Evolutionary conservation across 2,329 filamentous ascomycete genomes (phyloP), one percentile per base, ranked within the genome.

Genomic region (Pyrenochaeta sp.): DNA sequence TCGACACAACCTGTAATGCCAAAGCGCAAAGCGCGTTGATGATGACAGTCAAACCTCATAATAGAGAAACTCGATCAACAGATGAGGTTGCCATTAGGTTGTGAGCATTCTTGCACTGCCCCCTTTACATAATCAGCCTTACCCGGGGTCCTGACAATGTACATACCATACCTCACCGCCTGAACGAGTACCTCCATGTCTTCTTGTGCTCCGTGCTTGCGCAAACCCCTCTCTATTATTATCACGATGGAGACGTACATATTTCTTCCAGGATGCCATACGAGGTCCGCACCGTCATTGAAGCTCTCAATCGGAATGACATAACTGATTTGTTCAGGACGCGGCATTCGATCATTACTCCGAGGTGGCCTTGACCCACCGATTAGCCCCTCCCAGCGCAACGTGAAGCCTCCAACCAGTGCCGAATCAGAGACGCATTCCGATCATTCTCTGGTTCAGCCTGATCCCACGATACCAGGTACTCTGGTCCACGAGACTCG

Each of bases 51-150:
- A n/a, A n/a, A n/a, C n/a, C n/a, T n/a, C n/a, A 5, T 34, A 13
- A 34, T 34, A 22, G 31, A 4, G 5, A 14, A 23, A 13, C n/a
- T n/a, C n/a, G n/a, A n/a, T n/a, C n/a, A n/a, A n/a, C n/a, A n/a
- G n/a, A n/a, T n/a, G n/a, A n/a, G n/a, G n/a, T n/a, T n/a, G n/a
- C n/a, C n/a, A n/a, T 40, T 8, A 18, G 19, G 19, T 34, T 8
- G 10, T n/a, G 7, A 2, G n/a, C 13, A 20, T 31, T 27, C 21
- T 42, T 60, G 53, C 59, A 59, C 58, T 56, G 53, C 53, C 55
- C 8, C 53, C 51, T 51, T 63, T 61, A 61, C 53, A 35, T 63
- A 63, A 61, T 56, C 59, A 43, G 36, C 36, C 44, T 28, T 44
- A 35, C 35, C 36, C 35, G 39, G 21, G 15, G 15, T 32, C 24